A percentile compares a stretch with the other conserved stretches of the same genome.
Conservation (phyloP, 305 asterid genomes). For the Fraxinus baroniana region DNA sequence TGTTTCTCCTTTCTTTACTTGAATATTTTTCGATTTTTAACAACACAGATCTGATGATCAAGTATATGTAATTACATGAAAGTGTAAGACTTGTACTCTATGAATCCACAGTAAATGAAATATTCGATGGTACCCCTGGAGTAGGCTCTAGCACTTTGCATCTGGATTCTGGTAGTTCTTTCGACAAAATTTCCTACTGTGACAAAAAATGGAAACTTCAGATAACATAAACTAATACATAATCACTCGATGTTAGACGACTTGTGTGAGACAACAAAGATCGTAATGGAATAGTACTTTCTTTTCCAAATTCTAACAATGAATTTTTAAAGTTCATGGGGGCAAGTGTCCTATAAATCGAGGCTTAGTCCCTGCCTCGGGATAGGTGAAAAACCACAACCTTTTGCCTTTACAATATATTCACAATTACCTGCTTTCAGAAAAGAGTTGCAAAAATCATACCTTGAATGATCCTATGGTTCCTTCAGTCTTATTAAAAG, state of each 20-base stretch:
- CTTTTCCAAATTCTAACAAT: background rate
- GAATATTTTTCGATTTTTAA: background rate
- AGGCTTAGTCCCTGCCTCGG: background rate
- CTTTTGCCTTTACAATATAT: background rate
- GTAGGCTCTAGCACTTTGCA: slow-evolving; percentile 61
- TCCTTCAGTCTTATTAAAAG: slow-evolving; percentile 53
- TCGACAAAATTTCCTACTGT: slow-evolving; percentile 57
- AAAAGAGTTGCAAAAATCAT: slow-evolving; percentile 16
- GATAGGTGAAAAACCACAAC: background rate
- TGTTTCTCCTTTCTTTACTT: background rate
- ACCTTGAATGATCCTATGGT: slow-evolving; percentile 82
- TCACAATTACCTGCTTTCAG: background rate
- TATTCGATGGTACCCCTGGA: slow-evolving; percentile 65
- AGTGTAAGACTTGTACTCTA: slow-evolving; percentile 1
- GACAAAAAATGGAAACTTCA: background rate
- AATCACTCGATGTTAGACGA: too few species aligned
- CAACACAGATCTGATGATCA: background rate
- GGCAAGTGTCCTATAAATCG: background rate
- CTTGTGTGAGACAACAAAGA: too few species aligned
- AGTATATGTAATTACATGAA: background rate
- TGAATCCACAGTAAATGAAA: slow-evolving; percentile 28
- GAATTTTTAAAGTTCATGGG: background rate
- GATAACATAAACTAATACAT: background rate
- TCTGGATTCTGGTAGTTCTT: slow-evolving; percentile 41
- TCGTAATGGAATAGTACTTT: too few species aligned